Conservation (phyloP, 192 early-diverging fungal genomes). For the Coemansia sp. region DNA sequence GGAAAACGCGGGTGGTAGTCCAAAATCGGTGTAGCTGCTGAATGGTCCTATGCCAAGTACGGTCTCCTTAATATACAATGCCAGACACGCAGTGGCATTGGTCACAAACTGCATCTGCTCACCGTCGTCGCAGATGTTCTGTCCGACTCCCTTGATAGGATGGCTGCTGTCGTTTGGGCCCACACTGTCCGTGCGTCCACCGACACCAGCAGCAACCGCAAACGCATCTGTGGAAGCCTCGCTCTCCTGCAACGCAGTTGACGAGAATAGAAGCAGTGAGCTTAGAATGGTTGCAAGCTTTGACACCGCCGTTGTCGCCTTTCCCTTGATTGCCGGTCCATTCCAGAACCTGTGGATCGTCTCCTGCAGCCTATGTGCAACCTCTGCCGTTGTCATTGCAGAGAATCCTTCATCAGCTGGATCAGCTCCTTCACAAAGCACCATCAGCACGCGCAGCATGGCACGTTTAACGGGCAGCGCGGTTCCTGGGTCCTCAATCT, state of each 20-base stretch:
- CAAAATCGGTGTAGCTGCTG: too few species aligned
- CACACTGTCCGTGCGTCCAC: neutral
- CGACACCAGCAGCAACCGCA: slow-evolving; percentile 37
- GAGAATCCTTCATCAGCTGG: slow-evolving; percentile 39
- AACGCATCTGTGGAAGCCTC: slow-evolving; percentile 50
- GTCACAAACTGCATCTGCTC: slow-evolving; percentile 50
- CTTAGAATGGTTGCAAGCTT: slow-evolving; percentile 34
- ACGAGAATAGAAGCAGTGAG: slow-evolving; percentile 44
- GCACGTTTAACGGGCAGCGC: slow-evolving; percentile 39
- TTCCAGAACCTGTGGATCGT: slow-evolving; percentile 34
- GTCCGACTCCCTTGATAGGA: slow-evolving; percentile 7
- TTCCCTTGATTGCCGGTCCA: slow-evolving; percentile 11
- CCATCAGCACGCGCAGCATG: slow-evolving; percentile 36
- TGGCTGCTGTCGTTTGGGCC: slow-evolving; percentile 1
- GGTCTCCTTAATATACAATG: slow-evolving; percentile 5
- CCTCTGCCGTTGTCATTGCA: slow-evolving; percentile 52
- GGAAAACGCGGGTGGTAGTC: neutral
- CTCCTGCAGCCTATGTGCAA: slow-evolving; percentile 37
- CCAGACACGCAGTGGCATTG: slow-evolving; percentile 36
- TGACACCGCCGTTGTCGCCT: slow-evolving; percentile 5
- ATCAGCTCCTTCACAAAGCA: slow-evolving; percentile 39
- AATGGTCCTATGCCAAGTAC: neutral
- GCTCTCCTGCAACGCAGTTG: slow-evolving; percentile 41
- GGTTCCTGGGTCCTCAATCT: slow-evolving; percentile 21
- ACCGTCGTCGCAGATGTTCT: neutral